These are phyloP conservation scores for Microdochium bolleyi DNA, from an alignment of 2,329 filamentous ascomycete species.

Conservation along the genomic window DNA sequence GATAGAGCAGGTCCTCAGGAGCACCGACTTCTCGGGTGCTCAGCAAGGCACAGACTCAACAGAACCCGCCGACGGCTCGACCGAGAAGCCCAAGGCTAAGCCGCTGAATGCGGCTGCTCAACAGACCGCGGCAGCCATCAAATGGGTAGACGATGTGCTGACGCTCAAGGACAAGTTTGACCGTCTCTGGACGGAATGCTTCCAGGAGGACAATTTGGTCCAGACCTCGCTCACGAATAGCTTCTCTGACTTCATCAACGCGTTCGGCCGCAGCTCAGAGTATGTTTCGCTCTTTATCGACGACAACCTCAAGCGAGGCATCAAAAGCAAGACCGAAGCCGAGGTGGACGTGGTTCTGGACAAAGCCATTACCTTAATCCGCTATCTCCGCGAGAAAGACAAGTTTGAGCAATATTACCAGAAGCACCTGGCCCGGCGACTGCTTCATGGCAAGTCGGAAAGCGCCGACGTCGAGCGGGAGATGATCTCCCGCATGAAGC, in stretches of 20 bases:
- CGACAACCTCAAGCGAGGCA: constrained; percentile 88
- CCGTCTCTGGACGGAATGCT: constrained; percentile 64
- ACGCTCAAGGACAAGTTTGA: constrained; percentile 86
- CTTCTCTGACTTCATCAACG: constrained; percentile 89
- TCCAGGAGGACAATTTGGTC: constrained; percentile 66
- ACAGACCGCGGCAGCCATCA: constrained; percentile 79
- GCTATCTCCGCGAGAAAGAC: constrained; percentile 87
- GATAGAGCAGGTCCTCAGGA: constrained; percentile 62
- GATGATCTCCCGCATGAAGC: constrained; percentile 95
- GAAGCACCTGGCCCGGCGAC: constrained; percentile 82
- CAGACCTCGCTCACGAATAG: constrained; percentile 79
- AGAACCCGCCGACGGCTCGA: constrained; percentile 36
- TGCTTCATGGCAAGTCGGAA: constrained; percentile 83
- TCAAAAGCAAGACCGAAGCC: constrained; percentile 83
- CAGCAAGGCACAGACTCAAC: constrained; percentile 22
- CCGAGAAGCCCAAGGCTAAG: constrained; percentile 38
- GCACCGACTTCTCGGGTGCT: constrained; percentile 42
- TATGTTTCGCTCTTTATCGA: constrained; percentile 96
- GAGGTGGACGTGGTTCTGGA: constrained; percentile 81
- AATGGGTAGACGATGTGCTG: constrained; percentile 92
- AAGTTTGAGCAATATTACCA: constrained; percentile 97
- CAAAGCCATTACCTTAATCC: constrained; percentile 79
- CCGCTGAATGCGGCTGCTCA: constrained; percentile 56
- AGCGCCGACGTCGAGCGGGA: constrained; percentile 90
- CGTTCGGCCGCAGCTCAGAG: constrained; percentile 78